Conservation (phyloP, 2,329 filamentous ascomycete species). For the Neonectria ditissima region DNA sequence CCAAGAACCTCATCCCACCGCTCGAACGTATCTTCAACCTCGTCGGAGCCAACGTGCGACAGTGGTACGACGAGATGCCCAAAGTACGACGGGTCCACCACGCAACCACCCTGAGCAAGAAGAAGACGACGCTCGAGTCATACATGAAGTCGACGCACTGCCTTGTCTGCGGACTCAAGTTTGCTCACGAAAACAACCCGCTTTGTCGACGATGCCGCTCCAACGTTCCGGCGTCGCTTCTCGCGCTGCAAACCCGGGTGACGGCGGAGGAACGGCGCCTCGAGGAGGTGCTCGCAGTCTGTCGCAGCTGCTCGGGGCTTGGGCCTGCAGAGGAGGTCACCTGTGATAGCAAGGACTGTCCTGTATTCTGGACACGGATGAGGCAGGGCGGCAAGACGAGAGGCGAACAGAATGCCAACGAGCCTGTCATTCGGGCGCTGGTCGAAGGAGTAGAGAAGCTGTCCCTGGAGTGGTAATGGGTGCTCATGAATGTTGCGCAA, state of each 20-base stretch:
- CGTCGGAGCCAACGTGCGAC: constrained; percentile 88
- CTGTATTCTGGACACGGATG: constrained; percentile 85
- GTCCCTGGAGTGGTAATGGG: constrained; percentile 52
- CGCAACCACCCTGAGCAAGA: constrained; percentile 47
- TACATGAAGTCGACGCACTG: constrained; percentile 89
- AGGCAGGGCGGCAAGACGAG: constrained; percentile 67
- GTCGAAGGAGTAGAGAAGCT: constrained; percentile 41
- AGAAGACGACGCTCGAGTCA: constrained; percentile 86
- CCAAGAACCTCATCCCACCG: constrained; percentile 93
- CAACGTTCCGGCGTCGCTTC: constrained; percentile 69
- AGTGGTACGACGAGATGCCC: constrained; percentile 98
- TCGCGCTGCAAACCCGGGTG: constrained; percentile 72
- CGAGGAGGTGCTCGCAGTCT: constrained; percentile 75
- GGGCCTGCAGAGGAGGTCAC: constrained; percentile 80
- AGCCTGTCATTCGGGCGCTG: constrained; percentile 50
- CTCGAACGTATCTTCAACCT: constrained; percentile 97
- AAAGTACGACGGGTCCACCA: constrained; percentile 79
- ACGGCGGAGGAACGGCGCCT: constrained; percentile 72
- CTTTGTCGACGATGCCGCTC: constrained; percentile 70
- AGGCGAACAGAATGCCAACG: constrained; percentile 51
- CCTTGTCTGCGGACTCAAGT: constrained; percentile 71
- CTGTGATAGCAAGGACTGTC: constrained; percentile 93
- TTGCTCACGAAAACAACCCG: constrained; percentile 46
- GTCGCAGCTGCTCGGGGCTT: constrained; percentile 82
- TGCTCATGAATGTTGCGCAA: background rate